Conservation (phyloP, 768 basidiomycete species). For the Kwoniella botswanensis region DNA sequence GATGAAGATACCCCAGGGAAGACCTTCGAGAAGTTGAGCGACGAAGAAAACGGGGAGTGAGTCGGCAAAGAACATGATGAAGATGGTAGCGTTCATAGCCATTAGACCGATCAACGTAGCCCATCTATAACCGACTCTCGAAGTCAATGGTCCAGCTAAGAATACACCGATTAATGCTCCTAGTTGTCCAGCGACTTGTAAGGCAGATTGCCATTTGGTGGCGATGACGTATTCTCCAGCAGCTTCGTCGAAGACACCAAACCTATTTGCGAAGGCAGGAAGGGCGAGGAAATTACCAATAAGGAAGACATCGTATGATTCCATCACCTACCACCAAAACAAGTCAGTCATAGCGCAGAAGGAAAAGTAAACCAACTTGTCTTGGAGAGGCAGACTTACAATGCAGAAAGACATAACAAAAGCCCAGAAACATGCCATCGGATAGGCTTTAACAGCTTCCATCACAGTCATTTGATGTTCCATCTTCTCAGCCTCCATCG, state of each 20-base stretch:
- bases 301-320: slow-evolving; percentile 43
- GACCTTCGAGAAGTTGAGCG: slow-evolving; percentile 47
- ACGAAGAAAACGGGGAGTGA: slow-evolving; percentile 47
- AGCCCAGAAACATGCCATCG: slow-evolving; percentile 53
- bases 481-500: slow-evolving; percentile 44
- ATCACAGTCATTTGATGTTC: slow-evolving; percentile 47
- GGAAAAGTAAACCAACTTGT: not conserved
- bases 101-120: slow-evolving; percentile 42
- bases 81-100: slow-evolving; percentile 45
- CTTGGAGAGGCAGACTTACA: slow-evolving; percentile 21
- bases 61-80: slow-evolving; percentile 47
- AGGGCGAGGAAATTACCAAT: slow-evolving; percentile 47
- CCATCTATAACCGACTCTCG: slow-evolving; percentile 46
- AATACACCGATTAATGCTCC: slow-evolving; percentile 45
- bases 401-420: slow-evolving; percentile 49
- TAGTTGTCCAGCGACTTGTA: slow-evolving; percentile 33
- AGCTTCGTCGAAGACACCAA: slow-evolving; percentile 27
- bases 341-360: not conserved
- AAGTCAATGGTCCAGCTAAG: slow-evolving; percentile 23
- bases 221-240: slow-evolving; percentile 30
- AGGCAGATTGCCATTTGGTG: slow-evolving; percentile 49
- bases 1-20: slow-evolving; percentile 53
- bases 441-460: slow-evolving; percentile 48
- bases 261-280: slow-evolving; percentile 32
- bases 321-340: slow-evolving; percentile 27